phyloP scores from a whole-genome alignment of 2,329 filamentous ascomycete species.

The Sclerotinia sclerotiorum region DNA sequence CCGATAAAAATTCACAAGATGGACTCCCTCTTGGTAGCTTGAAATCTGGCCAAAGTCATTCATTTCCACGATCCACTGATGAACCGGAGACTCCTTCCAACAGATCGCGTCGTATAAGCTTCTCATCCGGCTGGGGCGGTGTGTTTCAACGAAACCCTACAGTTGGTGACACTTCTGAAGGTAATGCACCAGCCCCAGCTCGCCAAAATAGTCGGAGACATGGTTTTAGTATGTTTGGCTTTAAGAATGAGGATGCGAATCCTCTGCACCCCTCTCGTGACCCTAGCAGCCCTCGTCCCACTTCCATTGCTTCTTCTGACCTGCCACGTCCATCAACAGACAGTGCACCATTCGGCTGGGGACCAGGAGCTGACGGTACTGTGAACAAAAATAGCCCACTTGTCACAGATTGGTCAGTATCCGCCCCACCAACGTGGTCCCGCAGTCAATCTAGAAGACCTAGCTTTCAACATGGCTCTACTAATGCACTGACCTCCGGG shows the following conservation, averaged over 20 bases:
- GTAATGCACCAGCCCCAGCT: conserved; percentile 40
- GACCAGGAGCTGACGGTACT: conserved; percentile 46
- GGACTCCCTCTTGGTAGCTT: conserved; percentile 67
- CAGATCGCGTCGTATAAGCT: conserved; percentile 56
- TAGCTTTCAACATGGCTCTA: conserved; percentile 75
- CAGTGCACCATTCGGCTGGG: conserved; percentile 71
- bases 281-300: conserved; percentile 61
- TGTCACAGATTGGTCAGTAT: conserved; percentile 52
- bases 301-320: conserved; percentile 67
- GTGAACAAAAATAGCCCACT: conserved; percentile 54
- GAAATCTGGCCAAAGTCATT: conserved; percentile 73
- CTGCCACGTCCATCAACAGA: conserved; percentile 78
- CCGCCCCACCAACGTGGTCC: conserved; percentile 61
- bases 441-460: conserved; percentile 76
- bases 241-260: conserved; percentile 47
- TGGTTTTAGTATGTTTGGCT: conserved; percentile 49
- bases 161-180: conserved; percentile 33
- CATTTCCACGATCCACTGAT: conserved; percentile 64
- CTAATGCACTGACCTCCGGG: conserved; percentile 60
- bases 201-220: conserved; percentile 34
- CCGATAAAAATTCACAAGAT: conserved; percentile 50
- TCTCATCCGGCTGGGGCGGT: conserved; percentile 53
- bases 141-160: conserved; percentile 41
- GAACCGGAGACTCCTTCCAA: conserved; percentile 53
- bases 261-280: conserved; percentile 54